Conservation (phyloP, 768 basidiomycete genomes). For the Boletales sp. region DNA sequence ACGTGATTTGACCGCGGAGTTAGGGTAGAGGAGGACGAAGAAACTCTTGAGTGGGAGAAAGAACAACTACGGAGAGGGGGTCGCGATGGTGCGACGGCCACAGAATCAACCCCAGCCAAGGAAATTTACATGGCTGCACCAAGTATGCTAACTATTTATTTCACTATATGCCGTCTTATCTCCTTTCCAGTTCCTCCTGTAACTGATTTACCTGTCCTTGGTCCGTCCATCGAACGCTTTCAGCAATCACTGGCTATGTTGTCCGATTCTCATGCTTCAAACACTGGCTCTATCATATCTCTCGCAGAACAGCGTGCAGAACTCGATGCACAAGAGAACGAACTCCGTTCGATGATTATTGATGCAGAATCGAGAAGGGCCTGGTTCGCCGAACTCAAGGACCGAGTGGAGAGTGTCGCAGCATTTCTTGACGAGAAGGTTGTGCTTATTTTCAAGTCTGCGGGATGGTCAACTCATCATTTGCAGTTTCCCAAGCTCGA, state of each 20-base stretch:
- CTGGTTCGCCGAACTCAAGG: slow-evolving; percentile 76
- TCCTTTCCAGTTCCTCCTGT: slow-evolving; percentile 56
- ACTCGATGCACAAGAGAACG: slow-evolving; percentile 63
- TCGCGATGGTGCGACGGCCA: slow-evolving; percentile 39
- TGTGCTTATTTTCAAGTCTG: slow-evolving; percentile 3
- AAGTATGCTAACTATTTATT: slow-evolving; percentile 44
- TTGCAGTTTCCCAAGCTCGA: slow-evolving; percentile 73
- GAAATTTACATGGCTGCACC: slow-evolving; percentile 65
- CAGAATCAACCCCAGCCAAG: slow-evolving; percentile 40
- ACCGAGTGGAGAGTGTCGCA: slow-evolving; percentile 80
- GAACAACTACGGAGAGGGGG: slow-evolving; percentile 80
- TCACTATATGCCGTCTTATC: slow-evolving; percentile 10
- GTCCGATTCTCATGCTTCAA: slow-evolving; percentile 64
- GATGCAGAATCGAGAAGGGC: slow-evolving; percentile 73
- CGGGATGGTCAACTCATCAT: background rate
- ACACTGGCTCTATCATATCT: slow-evolving; percentile 52
- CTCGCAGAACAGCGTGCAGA: slow-evolving; percentile 62
- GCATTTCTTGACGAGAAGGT: slow-evolving; percentile 91
- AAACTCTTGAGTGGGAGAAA: slow-evolving; percentile 80
- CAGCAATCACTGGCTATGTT: slow-evolving; percentile 56
- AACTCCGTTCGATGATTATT: slow-evolving; percentile 72
- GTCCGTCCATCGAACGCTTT: slow-evolving; percentile 56
- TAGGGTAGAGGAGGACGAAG: slow-evolving; percentile 82
- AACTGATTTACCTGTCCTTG: slow-evolving; percentile 62
- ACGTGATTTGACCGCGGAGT: slow-evolving; percentile 2